phyloP scores from a whole-genome alignment of 768 basidiomycete genomes.

The Rhodotorula graminis region DNA sequence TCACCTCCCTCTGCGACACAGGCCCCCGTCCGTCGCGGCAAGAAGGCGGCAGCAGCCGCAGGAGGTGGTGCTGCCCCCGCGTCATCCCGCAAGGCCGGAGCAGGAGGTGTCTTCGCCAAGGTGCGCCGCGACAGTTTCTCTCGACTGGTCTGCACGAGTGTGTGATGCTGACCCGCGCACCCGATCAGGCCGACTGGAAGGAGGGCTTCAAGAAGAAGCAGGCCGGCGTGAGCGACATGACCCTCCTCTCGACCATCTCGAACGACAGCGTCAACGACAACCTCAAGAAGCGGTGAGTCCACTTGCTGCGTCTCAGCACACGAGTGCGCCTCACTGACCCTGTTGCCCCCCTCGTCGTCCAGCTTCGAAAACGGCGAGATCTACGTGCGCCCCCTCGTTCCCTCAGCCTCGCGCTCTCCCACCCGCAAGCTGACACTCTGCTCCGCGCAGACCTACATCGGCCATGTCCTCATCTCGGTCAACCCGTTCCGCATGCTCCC shows the following conservation, averaged over 20 bases:
- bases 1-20: background rate
- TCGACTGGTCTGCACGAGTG: background rate
- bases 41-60: slow-evolving; percentile 24
- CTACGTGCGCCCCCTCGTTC: slow-evolving; percentile 52
- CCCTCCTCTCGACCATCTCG: slow-evolving; percentile 88
- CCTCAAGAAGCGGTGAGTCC: slow-evolving; percentile 77
- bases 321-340: background rate
- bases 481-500: slow-evolving; percentile 91
- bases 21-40: slow-evolving; percentile 35
- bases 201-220: slow-evolving; percentile 99
- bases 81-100: slow-evolving; percentile 29
- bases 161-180: background rate
- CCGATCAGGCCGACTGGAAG: slow-evolving; percentile 91
- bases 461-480: slow-evolving; percentile 96
- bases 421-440: background rate
- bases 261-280: slow-evolving; percentile 98
- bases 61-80: background rate
- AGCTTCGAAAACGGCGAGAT: slow-evolving; percentile 77
- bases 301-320: background rate
- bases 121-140: background rate
- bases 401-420: background rate
- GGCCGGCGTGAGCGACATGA: slow-evolving; percentile 97
- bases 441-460: slow-evolving; percentile 83
- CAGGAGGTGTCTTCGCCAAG: slow-evolving; percentile 28
- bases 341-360: background rate